These are phyloP conservation scores for Phytophthora ramorum DNA, from an alignment of 352 stramenopile species.

Conservation along the genomic window DNA sequence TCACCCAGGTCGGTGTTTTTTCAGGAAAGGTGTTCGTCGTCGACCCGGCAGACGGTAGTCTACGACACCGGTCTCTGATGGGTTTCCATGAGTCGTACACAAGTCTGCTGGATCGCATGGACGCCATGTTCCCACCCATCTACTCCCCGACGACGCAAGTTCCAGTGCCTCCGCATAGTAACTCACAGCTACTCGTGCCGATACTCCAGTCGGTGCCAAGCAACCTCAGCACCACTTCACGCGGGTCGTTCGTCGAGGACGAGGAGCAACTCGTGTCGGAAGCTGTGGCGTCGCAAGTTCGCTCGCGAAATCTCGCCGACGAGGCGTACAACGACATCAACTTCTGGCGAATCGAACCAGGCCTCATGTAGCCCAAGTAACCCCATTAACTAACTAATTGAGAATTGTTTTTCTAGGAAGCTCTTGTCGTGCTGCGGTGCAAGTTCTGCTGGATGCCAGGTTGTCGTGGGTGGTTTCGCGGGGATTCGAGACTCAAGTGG, in stretches of 20 bases:
- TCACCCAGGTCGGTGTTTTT: conserved; percentile 81
- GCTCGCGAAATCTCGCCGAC: conserved; percentile 65
- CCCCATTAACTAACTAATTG: conserved; percentile 31
- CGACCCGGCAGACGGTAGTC: conserved; percentile 55
- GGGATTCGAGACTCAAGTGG: conserved; percentile 1
- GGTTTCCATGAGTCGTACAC: conserved; percentile 75
- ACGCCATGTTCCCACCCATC: conserved; percentile 83
- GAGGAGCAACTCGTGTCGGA: conserved; percentile 61
- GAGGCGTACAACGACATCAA: conserved; percentile 90
- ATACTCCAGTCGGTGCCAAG: conserved; percentile 20
- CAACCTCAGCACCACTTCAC: conserved; percentile 16
- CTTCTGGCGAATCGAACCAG: conserved; percentile 82
- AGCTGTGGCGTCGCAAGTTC: conserved; percentile 54
- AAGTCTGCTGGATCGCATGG: conserved; percentile 60
- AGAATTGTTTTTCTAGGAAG: conserved; percentile 27
- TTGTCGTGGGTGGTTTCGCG: conserved; percentile 25
- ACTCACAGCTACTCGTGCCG: conserved; percentile 2
- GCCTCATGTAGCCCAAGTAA: conserved; percentile 27
- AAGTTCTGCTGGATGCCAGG: conserved; percentile 3
- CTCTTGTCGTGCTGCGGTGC: background rate
- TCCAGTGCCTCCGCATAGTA: conserved; percentile 1
- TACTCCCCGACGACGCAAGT: conserved; percentile 46
- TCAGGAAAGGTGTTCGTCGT: conserved; percentile 80
- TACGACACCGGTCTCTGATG: conserved; percentile 69
- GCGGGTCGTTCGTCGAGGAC: conserved; percentile 14